Base-by-base conservation (phyloP, 2,329 filamentous ascomycete species). In the Stachybotrys echinatus region DNA sequence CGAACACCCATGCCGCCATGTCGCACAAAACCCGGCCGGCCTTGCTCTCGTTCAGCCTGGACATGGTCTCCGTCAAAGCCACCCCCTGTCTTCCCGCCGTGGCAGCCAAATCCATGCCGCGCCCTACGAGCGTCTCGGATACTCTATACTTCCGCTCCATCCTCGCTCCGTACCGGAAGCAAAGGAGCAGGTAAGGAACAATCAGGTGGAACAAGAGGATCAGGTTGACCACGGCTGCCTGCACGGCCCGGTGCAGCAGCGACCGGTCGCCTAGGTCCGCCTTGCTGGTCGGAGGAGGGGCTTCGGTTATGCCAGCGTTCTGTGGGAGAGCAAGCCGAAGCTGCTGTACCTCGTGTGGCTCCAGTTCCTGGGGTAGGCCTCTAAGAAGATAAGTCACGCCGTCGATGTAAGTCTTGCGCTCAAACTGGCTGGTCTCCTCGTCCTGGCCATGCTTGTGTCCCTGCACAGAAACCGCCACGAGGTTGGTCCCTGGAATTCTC, bases 101-200 rank as follows among this genome's bases (percentile, higher is more conserved):
- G 61, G 74, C 55, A 73, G 85, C 65, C 66, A 79, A 61, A 71
- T 82, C 62, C 80, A 87, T 60, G 68, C 87, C 53, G 63, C 80
- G 58, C 71, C 87, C 48, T 83, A 92, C 71, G 84, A 92, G 67
- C 68, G 90, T 47, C 70, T 92, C 27, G 83, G 88, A 83, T 52
- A 91, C 73, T 54, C 79, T 80, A 65, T 89, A 80, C 55, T 82
- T 76, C 17, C 83, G 77, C 62, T 91, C 87, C 54, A 85, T 84
- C 45, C 75, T 70, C 54, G 83, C 84, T 17, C 77, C 72, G 17
- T 75, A 66, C 17, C 72, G 71, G 14, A 84, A 56, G 12, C 86
- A 63, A 5, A 76, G 58, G 54, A 80, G 74, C 27, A 84, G 59
- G 58, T 85, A 86, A 2, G 85, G 84, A 12, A 85, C 63, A 17